Evolutionary conservation across 306 rosid species (phyloP).

Genomic region (Geum urbanum): DNA sequence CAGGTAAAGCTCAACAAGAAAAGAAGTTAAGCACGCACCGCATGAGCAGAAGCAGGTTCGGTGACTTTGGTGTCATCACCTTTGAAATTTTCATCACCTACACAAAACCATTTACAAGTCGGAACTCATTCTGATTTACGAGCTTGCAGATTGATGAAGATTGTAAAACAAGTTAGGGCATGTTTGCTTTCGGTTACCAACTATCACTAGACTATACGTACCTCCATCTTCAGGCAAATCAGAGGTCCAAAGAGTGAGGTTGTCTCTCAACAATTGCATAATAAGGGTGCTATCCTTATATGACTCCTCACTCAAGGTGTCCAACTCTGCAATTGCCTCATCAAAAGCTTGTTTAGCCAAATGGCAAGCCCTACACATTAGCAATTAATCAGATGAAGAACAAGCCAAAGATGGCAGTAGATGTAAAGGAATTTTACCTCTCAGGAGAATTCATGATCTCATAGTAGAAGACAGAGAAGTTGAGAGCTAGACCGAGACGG

Average conservation of each 20-base stretch:
- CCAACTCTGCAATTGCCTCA: constrained; percentile 98
- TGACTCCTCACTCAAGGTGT: constrained; percentile 96
- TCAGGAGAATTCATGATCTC: constrained; percentile 98
- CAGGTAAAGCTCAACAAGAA: neutral
- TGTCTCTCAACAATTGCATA: constrained; percentile 98
- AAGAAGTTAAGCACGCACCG: constrained; percentile 29
- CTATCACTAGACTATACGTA: constrained; percentile 46
- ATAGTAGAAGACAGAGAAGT: constrained; percentile 94
- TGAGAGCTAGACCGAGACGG: constrained; percentile 97
- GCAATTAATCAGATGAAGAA: constrained; percentile 6
- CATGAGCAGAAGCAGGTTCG: constrained; percentile 33
- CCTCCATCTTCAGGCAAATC: constrained; percentile 99
- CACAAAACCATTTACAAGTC: constrained; percentile 22
- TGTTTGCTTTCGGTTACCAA: neutral
- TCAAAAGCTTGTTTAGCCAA: constrained; percentile 98
- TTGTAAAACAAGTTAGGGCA: neutral
- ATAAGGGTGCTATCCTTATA: constrained; percentile 98
- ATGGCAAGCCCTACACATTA: constrained; percentile 84
- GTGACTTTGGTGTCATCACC: constrained; percentile 70
- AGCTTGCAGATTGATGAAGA: constrained; percentile 2
- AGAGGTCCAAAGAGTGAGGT: constrained; percentile 98
- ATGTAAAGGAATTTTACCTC: constrained; percentile 42
- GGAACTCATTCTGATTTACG: constrained; percentile 8
- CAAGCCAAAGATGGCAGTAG: constrained; percentile 8
- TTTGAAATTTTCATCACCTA: constrained; percentile 81